These are phyloP conservation scores for Dryas drummondii DNA, from an alignment of 306 rosid genomes.

Conservation along the genomic window DNA sequence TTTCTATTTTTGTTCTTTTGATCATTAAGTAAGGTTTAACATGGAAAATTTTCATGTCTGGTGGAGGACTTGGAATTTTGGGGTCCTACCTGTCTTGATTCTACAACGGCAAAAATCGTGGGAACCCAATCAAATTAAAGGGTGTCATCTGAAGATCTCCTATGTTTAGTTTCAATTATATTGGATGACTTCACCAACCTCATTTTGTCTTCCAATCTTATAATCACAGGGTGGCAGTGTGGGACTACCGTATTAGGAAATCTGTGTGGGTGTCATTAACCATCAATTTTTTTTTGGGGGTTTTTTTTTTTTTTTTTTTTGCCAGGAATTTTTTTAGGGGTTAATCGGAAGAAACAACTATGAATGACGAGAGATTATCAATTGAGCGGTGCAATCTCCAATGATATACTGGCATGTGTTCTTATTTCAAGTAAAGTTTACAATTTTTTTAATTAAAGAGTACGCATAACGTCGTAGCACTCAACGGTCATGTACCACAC, in stretches of 20 bases:
- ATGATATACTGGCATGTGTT: too few relatives aligned
- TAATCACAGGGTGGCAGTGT: conserved; percentile 4
- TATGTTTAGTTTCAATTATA: conserved; percentile 3
- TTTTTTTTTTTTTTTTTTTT: too few relatives aligned
- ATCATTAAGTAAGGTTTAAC: conserved; percentile 6
- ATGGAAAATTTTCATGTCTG: conserved; percentile 29
- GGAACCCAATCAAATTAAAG: conserved; percentile 37
- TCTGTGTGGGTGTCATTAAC: too few relatives aligned
- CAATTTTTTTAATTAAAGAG: too few relatives aligned
- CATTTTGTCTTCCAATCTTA: conserved; percentile 12
- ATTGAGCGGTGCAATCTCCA: too few relatives aligned
- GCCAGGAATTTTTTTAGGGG: neutral
- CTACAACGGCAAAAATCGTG: conserved; percentile 49
- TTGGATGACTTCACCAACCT: neutral
- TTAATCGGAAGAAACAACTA: neutral
- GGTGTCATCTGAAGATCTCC: conserved; percentile 32
- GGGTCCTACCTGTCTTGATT: conserved; percentile 45
- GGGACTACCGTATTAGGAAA: neutral
- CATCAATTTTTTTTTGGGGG: neutral
- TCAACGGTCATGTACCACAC: too few relatives aligned
- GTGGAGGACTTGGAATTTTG: conserved; percentile 3
- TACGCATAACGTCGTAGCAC: too few relatives aligned
- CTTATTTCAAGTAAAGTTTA: too few relatives aligned
- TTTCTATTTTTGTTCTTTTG: conserved; percentile 13
- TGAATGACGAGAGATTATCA: too few relatives aligned